These are phyloP conservation scores for Darksidea phi DNA, from an alignment of 495 filamentous ascomycete genomes.

Conservation along the genomic window DNA sequence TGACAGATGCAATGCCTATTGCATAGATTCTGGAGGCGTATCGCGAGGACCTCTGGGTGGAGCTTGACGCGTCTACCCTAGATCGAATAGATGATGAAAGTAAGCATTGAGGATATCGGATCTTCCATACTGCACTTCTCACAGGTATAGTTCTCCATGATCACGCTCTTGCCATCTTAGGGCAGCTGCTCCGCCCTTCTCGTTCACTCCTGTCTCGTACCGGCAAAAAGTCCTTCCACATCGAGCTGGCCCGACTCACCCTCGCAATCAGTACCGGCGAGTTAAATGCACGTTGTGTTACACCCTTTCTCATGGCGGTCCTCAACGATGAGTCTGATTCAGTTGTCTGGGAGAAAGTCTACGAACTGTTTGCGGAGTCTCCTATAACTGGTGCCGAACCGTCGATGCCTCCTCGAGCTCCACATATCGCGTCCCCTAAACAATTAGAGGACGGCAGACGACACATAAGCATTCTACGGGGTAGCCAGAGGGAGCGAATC, in stretches of 20 bases:
- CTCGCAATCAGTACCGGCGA: slow-evolving; percentile 15
- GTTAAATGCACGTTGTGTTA: slow-evolving; percentile 15
- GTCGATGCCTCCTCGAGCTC: too few species aligned
- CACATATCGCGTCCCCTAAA: too few species aligned
- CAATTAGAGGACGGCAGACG: slow-evolving; percentile 11
- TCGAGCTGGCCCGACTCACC: slow-evolving; percentile 14
- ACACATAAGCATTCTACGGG: slow-evolving; percentile 17
- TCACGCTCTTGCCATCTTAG: slow-evolving; percentile 16
- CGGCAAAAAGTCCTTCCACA: slow-evolving; percentile 12
- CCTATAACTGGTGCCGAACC: too few species aligned
- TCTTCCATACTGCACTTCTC: too few species aligned
- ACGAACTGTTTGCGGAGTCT: too few species aligned
- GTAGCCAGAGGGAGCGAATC: slow-evolving; percentile 16
- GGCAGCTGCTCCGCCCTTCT: slow-evolving; percentile 23
- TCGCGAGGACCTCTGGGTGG: too few species aligned
- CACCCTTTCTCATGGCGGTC: slow-evolving; percentile 18
- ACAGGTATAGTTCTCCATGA: not conserved
- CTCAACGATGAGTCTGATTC: slow-evolving; percentile 16
- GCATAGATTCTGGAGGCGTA: too few species aligned
- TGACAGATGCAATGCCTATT: too few species aligned
- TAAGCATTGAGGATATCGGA: too few species aligned
- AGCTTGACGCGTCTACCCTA: too few species aligned
- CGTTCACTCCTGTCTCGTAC: slow-evolving; percentile 15
- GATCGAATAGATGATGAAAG: too few species aligned
- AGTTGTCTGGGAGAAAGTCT: slow-evolving; percentile 23